A percentile compares a stretch with the other conserved stretches of the same genome.
Evolutionary conservation across 352 stramenopile genomes (phyloP).

Genomic region (Phytophthora crassamura): DNA sequence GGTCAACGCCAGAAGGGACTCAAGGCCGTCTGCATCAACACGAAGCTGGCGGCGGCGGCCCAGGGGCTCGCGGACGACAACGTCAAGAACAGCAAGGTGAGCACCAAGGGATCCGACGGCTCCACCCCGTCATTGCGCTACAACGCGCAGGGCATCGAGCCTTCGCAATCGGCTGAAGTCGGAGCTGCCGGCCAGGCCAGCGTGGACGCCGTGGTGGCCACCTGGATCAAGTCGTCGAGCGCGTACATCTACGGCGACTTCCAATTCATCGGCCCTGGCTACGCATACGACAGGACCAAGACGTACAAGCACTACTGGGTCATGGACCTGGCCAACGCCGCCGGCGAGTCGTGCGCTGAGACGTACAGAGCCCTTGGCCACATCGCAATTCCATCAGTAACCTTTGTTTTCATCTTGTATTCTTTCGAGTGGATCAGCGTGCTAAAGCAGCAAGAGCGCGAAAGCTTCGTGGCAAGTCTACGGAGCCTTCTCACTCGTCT

Average conservation of each 20-base stretch:
- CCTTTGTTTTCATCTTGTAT: too few species aligned
- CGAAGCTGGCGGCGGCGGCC: constrained; percentile 32
- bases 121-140: constrained; percentile 39
- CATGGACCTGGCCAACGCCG: constrained; percentile 33
- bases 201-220: constrained; percentile 36
- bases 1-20: constrained; percentile 48
- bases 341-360: constrained; percentile 24
- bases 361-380: not conserved
- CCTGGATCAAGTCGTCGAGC: constrained; percentile 50
- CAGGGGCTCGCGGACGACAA: constrained; percentile 37
- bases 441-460: not conserved
- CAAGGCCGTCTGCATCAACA: constrained; percentile 46
- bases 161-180: constrained; percentile 32
- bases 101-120: constrained; percentile 41
- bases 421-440: not conserved
- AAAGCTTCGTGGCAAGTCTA: constrained; percentile 40
- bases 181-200: constrained; percentile 46
- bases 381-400: too few species aligned
- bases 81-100: constrained; percentile 33
- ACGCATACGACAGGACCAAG: constrained; percentile 31
- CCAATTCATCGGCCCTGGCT: constrained; percentile 35
- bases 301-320: constrained; percentile 44
- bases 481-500: constrained; percentile 54
- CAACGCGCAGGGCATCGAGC: constrained; percentile 28
- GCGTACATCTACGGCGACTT: constrained; percentile 41